These are phyloP conservation scores for Echinosophora koreensis DNA, from an alignment of 306 rosid species.

Conservation along the genomic window DNA sequence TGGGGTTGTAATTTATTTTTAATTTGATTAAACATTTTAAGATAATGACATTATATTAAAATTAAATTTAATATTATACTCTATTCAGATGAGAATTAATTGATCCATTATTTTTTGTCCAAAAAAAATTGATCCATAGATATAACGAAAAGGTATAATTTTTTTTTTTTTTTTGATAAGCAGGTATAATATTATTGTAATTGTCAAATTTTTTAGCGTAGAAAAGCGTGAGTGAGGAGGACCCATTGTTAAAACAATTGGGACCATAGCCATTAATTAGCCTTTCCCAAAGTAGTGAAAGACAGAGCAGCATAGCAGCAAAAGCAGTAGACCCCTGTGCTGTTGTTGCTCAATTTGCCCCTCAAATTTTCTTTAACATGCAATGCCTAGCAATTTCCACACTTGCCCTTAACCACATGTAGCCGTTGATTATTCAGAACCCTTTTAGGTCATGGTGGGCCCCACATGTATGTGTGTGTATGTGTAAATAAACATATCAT, in stretches of 20 bases:
- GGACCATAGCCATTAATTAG: slow-evolving; percentile 40
- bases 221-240: not conserved
- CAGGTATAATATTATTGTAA: not conserved
- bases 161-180: too few relatives aligned
- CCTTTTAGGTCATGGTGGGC: slow-evolving; percentile 43
- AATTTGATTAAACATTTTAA: too few relatives aligned
- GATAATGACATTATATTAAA: too few relatives aligned
- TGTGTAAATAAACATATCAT: not conserved
- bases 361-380: slow-evolving; percentile 7
- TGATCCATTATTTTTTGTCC: too few relatives aligned
- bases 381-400: not conserved
- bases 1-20: too few relatives aligned
- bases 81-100: not conserved
- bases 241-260: not conserved
- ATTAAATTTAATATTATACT: not conserved
- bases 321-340: slow-evolving; percentile 31
- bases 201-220: too few relatives aligned
- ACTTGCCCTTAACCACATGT: slow-evolving; percentile 38
- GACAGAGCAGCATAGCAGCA: slow-evolving; percentile 4
- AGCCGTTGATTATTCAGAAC: slow-evolving; percentile 45
- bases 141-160: not conserved
- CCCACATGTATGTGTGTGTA: not conserved
- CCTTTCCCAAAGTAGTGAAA: slow-evolving; percentile 7
- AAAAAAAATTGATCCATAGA: not conserved
- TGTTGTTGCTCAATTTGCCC: slow-evolving; percentile 29